A percentile compares a stretch with the other conserved stretches of the same genome.
Evolutionary conservation across 73 alveolate species (phyloP).

Genomic region (Halteria grandinella): DNA sequence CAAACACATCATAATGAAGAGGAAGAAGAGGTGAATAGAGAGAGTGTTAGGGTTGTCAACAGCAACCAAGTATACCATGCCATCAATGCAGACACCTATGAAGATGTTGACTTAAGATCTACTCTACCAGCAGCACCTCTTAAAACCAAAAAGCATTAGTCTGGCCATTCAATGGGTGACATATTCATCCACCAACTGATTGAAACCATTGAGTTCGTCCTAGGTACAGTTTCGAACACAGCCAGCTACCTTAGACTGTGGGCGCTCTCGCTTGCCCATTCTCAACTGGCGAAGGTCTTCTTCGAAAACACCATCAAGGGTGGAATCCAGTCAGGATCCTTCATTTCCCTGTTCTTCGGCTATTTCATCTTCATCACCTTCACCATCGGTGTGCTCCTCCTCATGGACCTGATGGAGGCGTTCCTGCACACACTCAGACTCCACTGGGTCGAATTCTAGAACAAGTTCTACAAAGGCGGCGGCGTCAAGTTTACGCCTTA

Average conservation of each 20-base stretch:
- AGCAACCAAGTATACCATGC: too few relatives aligned
- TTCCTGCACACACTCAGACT: constrained; percentile 95
- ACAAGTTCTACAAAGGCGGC: constrained; percentile 89
- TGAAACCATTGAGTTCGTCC: constrained; percentile 97
- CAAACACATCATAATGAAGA: too few relatives aligned
- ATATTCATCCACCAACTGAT: constrained; percentile 86
- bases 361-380: constrained; percentile 73
- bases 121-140: not conserved
- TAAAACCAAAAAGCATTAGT: constrained; percentile 1
- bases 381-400: constrained; percentile 85
- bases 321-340: constrained; percentile 35
- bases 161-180: too few relatives aligned
- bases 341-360: constrained; percentile 50
- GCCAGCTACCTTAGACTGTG: constrained; percentile 98
- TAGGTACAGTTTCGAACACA: constrained; percentile 98
- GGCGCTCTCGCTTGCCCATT: constrained; percentile 99
- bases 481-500: constrained; percentile 82
- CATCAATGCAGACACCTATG: too few relatives aligned
- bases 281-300: constrained; percentile 92
- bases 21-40: too few relatives aligned
- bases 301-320: constrained; percentile 73
- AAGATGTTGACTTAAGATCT: too few relatives aligned
- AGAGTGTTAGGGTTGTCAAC: too few relatives aligned
- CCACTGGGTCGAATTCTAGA: constrained; percentile 98
- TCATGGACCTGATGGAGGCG: constrained; percentile 97